Conservation (phyloP, 768 basidiomycete species). For the Phylloporus sp. region DNA sequence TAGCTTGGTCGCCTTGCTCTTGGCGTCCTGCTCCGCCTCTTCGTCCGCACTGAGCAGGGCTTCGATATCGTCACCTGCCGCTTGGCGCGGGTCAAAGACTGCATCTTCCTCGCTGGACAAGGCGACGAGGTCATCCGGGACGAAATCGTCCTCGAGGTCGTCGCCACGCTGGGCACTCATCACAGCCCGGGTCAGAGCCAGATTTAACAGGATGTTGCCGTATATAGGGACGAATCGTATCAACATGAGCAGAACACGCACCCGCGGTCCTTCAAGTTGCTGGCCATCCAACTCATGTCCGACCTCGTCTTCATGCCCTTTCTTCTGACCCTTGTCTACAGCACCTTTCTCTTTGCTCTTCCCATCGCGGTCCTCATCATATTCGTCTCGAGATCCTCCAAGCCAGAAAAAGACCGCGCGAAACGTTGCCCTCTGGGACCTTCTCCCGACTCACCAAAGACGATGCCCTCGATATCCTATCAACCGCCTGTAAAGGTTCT, state of each 20-base stretch:
- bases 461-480: constrained; percentile 20
- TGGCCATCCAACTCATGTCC: constrained; percentile 9
- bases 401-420: background rate
- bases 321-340: constrained; percentile 11
- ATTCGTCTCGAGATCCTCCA: constrained; percentile 3
- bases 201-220: background rate
- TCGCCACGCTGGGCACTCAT: constrained; percentile 50
- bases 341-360: constrained; percentile 1
- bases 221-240: background rate
- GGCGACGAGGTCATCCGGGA: constrained; percentile 63
- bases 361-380: constrained; percentile 6
- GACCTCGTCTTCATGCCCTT: constrained; percentile 7
- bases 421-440: background rate
- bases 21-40: constrained; percentile 33
- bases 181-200: too few species aligned
- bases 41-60: constrained; percentile 45
- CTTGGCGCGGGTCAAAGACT: constrained; percentile 23
- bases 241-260: constrained; percentile 30
- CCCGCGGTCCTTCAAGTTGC: constrained; percentile 3
- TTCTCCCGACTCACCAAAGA: background rate
- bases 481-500: constrained; percentile 5
- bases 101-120: constrained; percentile 53
- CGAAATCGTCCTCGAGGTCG: constrained; percentile 81
- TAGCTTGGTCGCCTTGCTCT: constrained; percentile 17
- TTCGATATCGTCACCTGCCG: constrained; percentile 33